Evolutionary conservation across 495 filamentous ascomycete genomes (phyloP), one percentile per base, ranked within the genome.

Genomic region (Trichoderma orchidacearum): DNA sequence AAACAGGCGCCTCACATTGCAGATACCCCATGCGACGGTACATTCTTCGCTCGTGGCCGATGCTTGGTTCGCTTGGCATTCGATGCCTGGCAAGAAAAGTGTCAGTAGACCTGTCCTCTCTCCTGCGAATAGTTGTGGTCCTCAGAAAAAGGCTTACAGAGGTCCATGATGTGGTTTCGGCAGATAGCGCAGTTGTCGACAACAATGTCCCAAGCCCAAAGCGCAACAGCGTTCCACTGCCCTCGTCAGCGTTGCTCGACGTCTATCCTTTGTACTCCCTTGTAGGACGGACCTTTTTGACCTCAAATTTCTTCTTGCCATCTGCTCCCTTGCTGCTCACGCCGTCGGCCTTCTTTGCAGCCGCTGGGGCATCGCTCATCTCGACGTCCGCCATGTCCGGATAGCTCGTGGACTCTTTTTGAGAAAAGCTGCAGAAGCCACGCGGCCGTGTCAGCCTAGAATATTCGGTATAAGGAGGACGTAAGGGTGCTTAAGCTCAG

Each of bases 141-240:
- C 17, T 13, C 30, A 29, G 35, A 28, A 4, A n/a, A 35, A 51
- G 18, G 69, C 82, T 59, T 78, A 91, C 90, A 99, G 28, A 99
- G 76, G 69, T 99, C 93, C 93, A 99, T 99, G 69, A 99, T 99
- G 67, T 99, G 93, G 66, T 99, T 99, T 62, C 93, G 82, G 75
- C 93, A 99, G 65, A 99, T 99, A 58, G 93, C 93, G 69, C 93
- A 99, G 77, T 99, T 99, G 74, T 99, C 93, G 54, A 99, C 93
- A 12, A 99, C 92, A 54, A 99, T 99, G 71, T 99, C 93, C 93
- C 93, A 99, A 1, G 93, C 94, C 93, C 93, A 99, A 2, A 99
- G 77, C 31, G 93, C 89, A n/a, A 99, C 93, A 1, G 94, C 93
- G 62, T 96, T 97, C 93, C 93, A 99, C 91, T 97, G 63, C 64